Percentiles rank a stretch among this genome's conserved stretches.
Evolutionary conservation across 352 stramenopile genomes (phyloP).

Genomic region (Pythium sukuiense): DNA sequence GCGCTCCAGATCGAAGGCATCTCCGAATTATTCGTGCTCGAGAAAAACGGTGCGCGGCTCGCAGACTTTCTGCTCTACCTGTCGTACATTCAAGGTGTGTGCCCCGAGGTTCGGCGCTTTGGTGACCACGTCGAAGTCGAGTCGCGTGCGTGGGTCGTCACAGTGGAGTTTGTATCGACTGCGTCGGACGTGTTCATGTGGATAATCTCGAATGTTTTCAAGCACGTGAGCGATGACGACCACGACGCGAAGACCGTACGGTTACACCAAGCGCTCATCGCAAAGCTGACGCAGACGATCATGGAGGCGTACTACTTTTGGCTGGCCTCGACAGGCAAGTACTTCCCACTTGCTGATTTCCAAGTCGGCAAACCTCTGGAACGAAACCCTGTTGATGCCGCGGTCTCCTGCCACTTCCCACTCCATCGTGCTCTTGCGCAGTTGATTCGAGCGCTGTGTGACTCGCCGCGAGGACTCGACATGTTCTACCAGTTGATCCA

Average conservation of each 20-base stretch:
- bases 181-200: slow-evolving; percentile 78
- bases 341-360: slow-evolving; percentile 70
- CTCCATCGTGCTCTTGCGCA: slow-evolving; percentile 77
- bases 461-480: slow-evolving; percentile 52
- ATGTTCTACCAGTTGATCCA: slow-evolving; percentile 60
- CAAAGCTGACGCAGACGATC: slow-evolving; percentile 59
- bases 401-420: slow-evolving; percentile 79
- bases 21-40: slow-evolving; percentile 84
- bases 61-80: slow-evolving; percentile 74
- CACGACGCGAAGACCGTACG: slow-evolving; percentile 2
- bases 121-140: slow-evolving; percentile 79
- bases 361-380: slow-evolving; percentile 54
- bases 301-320: slow-evolving; percentile 82
- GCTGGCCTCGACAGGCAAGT: slow-evolving; percentile 70
- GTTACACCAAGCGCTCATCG: slow-evolving; percentile 34
- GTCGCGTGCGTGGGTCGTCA: slow-evolving; percentile 79
- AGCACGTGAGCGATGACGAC: slow-evolving; percentile 33
- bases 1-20: slow-evolving; percentile 98
- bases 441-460: slow-evolving; percentile 66
- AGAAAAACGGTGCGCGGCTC: slow-evolving; percentile 55
- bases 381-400: slow-evolving; percentile 55
- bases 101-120: slow-evolving; percentile 55
- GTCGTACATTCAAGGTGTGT: slow-evolving; percentile 74
- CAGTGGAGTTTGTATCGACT: slow-evolving; percentile 83
- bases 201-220: slow-evolving; percentile 81